These are phyloP conservation scores for Cryptococcus wingfieldii DNA, from an alignment of 1,284 basidiomycete genomes.

Conservation along the genomic window DNA sequence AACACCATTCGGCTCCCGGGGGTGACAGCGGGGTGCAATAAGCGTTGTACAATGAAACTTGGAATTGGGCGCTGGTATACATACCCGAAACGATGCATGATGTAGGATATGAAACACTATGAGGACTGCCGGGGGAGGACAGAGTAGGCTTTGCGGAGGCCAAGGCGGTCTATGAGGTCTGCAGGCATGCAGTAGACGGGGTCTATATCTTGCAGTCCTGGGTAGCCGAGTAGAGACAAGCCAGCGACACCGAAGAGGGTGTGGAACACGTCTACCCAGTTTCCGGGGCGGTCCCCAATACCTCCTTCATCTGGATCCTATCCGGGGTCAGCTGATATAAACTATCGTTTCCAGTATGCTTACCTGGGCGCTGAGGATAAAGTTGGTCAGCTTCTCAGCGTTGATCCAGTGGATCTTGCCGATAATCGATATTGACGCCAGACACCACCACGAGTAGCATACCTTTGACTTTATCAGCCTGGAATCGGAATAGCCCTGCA, in stretches of 20 bases:
- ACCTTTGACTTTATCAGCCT: constrained; percentile 56
- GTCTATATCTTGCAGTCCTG: constrained; percentile 75
- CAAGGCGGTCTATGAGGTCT: constrained; percentile 61
- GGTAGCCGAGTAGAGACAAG: constrained; percentile 83
- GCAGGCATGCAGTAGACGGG: constrained; percentile 97
- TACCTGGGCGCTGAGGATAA: constrained; percentile 87
- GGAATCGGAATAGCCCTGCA: background rate
- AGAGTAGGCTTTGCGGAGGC: constrained; percentile 51
- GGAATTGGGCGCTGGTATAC: background rate
- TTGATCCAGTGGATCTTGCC: constrained; percentile 87
- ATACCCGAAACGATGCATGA: constrained; percentile 4
- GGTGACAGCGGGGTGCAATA: constrained; percentile 43
- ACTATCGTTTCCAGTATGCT: constrained; percentile 15
- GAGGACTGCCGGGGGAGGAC: constrained; percentile 22
- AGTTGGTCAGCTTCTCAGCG: constrained; percentile 66
- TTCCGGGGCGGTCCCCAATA: constrained; percentile 88
- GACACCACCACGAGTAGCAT: constrained; percentile 97
- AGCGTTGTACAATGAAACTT: constrained; percentile 1
- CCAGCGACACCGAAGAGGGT: constrained; percentile 90
- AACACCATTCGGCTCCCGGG: constrained; percentile 10
- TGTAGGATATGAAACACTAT: constrained; percentile 15
- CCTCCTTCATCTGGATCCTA: constrained; percentile 88
- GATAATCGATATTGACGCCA: constrained; percentile 81
- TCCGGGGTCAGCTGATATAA: constrained; percentile 1
- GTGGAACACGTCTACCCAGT: constrained; percentile 95